A percentile compares a stretch with the other conserved stretches of the same genome.
Conservation (phyloP, 148 eudicot genomes). For the Pouteria glomerata region DNA sequence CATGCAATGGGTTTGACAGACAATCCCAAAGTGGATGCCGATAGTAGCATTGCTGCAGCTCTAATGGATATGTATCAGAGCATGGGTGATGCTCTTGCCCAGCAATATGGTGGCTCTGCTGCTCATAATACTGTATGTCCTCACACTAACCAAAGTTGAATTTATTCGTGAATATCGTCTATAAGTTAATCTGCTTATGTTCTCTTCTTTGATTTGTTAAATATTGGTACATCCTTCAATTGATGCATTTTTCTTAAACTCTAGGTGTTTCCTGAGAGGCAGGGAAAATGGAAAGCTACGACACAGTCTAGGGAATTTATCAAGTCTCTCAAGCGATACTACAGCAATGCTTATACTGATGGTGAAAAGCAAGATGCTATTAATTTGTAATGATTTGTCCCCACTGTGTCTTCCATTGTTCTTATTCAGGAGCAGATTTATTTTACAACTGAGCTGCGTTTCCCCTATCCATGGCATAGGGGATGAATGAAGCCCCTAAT, state of each 20-base stretch:
- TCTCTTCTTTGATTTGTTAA: neutral
- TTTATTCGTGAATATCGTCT: neutral
- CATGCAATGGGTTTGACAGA: constrained; percentile 88
- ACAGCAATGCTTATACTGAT: constrained; percentile 97
- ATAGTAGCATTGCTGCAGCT: constrained; percentile 85
- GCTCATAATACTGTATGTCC: constrained; percentile 88
- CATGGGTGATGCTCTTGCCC: constrained; percentile 99
- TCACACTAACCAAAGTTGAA: neutral
- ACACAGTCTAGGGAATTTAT: constrained; percentile 94
- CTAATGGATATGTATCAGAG: constrained; percentile 95
- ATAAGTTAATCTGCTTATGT: neutral
- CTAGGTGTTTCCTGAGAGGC: constrained; percentile 92
- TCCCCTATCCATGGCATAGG: neutral
- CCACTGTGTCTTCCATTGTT: neutral
- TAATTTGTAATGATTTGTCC: constrained; percentile 53
- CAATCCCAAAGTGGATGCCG: constrained; percentile 77
- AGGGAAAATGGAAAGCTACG: constrained; percentile 99
- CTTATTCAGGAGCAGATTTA: neutral
- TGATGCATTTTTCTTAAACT: neutral
- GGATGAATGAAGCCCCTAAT: neutral
- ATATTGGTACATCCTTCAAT: neutral
- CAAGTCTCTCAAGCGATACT: constrained; percentile 93
- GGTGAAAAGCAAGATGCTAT: constrained; percentile 99
- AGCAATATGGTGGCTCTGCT: constrained; percentile 98
- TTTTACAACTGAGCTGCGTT: neutral